These are phyloP conservation scores for Apiospora sp. DNA, from an alignment of 2,329 filamentous ascomycete genomes.

Conservation along the genomic window DNA sequence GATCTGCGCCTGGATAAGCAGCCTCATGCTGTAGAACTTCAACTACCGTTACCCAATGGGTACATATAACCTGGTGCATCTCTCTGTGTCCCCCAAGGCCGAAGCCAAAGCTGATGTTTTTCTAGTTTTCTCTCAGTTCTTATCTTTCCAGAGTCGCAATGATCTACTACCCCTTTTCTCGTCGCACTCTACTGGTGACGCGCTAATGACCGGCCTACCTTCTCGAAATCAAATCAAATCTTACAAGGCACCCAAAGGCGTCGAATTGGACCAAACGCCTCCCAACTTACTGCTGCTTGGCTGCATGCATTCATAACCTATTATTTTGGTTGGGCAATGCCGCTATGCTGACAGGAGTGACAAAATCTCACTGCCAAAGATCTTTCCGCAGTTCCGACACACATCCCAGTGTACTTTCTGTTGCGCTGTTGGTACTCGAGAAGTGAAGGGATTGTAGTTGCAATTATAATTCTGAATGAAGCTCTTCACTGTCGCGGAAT, in stretches of 20 bases:
- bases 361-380: conserved; percentile 3
- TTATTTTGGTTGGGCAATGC: neutral
- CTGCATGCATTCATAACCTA: neutral
- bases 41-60: neutral
- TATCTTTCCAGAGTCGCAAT: neutral
- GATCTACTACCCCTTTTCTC: neutral
- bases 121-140: neutral
- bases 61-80: neutral
- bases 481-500: neutral
- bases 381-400: neutral
- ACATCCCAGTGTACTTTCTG: neutral
- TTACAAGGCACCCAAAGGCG: conserved; percentile 1
- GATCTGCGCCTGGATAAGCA: neutral
- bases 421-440: no score
- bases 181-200: neutral
- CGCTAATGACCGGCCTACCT: neutral
- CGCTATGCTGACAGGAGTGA: conserved; percentile 1
- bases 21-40: neutral
- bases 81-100: neutral
- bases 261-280: neutral
- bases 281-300: neutral
- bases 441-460: no score
- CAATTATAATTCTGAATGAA: no score
- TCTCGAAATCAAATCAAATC: neutral
- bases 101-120: neutral